These are phyloP conservation scores for Coemansia sp. DNA, from an alignment of 192 early-diverging fungal species.

Conservation along the genomic window DNA sequence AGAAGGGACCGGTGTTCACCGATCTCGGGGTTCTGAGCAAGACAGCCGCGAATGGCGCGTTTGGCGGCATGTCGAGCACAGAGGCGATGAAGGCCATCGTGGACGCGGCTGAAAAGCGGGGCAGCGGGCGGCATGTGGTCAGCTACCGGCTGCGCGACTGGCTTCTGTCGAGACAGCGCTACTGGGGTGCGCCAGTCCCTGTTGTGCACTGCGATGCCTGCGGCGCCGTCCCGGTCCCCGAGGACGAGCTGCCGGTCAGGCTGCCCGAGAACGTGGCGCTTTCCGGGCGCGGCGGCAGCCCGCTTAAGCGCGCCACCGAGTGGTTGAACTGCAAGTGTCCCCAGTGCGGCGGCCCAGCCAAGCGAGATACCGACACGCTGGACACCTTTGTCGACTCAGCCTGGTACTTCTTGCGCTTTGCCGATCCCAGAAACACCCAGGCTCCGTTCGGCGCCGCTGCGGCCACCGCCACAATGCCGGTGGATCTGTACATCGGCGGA, in stretches of 20 bases:
- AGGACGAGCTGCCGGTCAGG: conserved; percentile 71
- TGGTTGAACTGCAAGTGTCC: conserved; percentile 81
- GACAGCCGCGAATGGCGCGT: conserved; percentile 54
- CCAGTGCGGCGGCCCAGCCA: conserved; percentile 68
- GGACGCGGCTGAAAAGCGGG: conserved; percentile 43
- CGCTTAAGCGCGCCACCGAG: conserved; percentile 59
- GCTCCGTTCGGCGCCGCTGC: conserved; percentile 55
- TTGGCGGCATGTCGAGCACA: conserved; percentile 60
- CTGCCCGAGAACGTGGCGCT: conserved; percentile 65
- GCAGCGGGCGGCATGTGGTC: conserved; percentile 55
- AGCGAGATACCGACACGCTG: conserved; percentile 90
- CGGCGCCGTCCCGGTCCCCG: conserved; percentile 82
- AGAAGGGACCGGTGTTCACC: conserved; percentile 31
- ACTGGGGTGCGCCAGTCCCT: conserved; percentile 97
- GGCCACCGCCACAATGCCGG: conserved; percentile 67
- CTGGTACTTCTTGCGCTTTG: conserved; percentile 92
- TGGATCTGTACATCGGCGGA: conserved; percentile 93
- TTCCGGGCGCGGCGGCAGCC: conserved; percentile 68
- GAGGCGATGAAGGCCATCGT: conserved; percentile 61
- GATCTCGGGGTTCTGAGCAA: conserved; percentile 60
- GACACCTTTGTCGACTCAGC: conserved; percentile 98
- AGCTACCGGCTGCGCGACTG: conserved; percentile 90
- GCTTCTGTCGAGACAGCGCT: conserved; percentile 92
- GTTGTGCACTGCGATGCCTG: conserved; percentile 85
- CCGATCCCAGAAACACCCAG: conserved; percentile 70